Conservation (phyloP, 495 filamentous ascomycete genomes). For the Aspergillus egyptiacus region DNA sequence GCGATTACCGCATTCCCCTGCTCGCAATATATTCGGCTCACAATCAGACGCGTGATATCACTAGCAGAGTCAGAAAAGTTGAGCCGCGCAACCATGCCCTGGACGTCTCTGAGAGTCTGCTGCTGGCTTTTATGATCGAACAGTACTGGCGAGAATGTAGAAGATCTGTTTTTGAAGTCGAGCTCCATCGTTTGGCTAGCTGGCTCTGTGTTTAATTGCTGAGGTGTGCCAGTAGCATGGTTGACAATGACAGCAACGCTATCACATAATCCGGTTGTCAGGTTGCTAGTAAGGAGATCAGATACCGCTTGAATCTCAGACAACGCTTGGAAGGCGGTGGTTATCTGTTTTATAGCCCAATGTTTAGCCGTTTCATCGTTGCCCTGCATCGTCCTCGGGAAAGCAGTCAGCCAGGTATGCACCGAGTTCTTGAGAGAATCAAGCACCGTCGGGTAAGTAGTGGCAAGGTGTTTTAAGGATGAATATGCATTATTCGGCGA, state of each 20-base stretch:
- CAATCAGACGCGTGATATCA: slow-evolving; percentile 49
- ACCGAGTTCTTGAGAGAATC: slow-evolving; percentile 66
- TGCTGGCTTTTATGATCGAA: slow-evolving; percentile 61
- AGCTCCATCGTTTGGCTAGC: slow-evolving; percentile 23
- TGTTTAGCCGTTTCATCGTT: slow-evolving; percentile 74
- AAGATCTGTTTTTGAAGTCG: slow-evolving; percentile 16
- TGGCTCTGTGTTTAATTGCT: slow-evolving; percentile 23
- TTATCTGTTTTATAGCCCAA: slow-evolving; percentile 64
- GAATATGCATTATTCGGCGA: slow-evolving; percentile 33
- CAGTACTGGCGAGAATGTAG: slow-evolving; percentile 55
- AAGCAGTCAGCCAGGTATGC: slow-evolving; percentile 72
- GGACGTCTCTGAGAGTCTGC: slow-evolving; percentile 49
- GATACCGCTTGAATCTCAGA: slow-evolving; percentile 60
- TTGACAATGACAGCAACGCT: slow-evolving; percentile 40
- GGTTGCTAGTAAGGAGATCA: slow-evolving; percentile 59
- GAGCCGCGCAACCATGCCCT: slow-evolving; percentile 37
- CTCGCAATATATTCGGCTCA: slow-evolving; percentile 51
- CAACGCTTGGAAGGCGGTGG: slow-evolving; percentile 64
- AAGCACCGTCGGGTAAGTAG: slow-evolving; percentile 55
- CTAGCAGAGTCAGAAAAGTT: slow-evolving; percentile 36
- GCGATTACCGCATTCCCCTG: slow-evolving; percentile 54
- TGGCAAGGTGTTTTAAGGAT: slow-evolving; percentile 52
- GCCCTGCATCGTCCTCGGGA: slow-evolving; percentile 78
- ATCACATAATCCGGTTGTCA: slow-evolving; percentile 51
- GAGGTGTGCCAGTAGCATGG: slow-evolving; percentile 21